These are phyloP conservation scores for Penicillium decumbens DNA, from an alignment of 2,329 filamentous ascomycete species.

Conservation along the genomic window DNA sequence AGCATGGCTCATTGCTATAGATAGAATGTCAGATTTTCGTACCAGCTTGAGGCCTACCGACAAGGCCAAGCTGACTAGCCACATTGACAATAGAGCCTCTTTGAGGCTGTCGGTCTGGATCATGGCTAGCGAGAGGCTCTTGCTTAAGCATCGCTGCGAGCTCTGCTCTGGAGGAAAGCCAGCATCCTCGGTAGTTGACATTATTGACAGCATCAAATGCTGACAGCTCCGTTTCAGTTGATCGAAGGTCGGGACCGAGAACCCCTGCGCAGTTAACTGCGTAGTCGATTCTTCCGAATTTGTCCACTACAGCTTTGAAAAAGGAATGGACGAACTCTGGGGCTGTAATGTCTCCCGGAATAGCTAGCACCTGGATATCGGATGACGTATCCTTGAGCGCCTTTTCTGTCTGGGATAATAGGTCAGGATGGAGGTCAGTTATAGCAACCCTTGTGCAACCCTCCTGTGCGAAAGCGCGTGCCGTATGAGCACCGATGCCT, in stretches of 20 bases:
- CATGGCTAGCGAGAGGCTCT: constrained; percentile 40
- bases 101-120: constrained; percentile 33
- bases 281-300: constrained; percentile 51
- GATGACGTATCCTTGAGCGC: background rate
- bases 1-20: no score
- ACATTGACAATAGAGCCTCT: constrained; percentile 51
- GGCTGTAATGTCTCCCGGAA: constrained; percentile 48
- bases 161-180: constrained; percentile 46
- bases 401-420: background rate
- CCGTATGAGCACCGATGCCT: constrained; percentile 49
- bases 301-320: constrained; percentile 6
- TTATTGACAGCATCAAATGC: constrained; percentile 52
- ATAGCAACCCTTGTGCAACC: background rate
- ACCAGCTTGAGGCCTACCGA: constrained; percentile 46
- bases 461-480: background rate
- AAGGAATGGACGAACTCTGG: constrained; percentile 44
- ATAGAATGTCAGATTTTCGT: constrained; percentile 18
- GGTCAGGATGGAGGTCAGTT: background rate
- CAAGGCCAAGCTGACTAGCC: constrained; percentile 50
- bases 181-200: constrained; percentile 53
- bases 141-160: constrained; percentile 47
- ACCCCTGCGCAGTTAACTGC: constrained; percentile 55
- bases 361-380: constrained; percentile 33
- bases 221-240: constrained; percentile 44
- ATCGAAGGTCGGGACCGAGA: constrained; percentile 23